Conservation (phyloP, 176 grass and related monocot species). For the Typha latifolia region DNA sequence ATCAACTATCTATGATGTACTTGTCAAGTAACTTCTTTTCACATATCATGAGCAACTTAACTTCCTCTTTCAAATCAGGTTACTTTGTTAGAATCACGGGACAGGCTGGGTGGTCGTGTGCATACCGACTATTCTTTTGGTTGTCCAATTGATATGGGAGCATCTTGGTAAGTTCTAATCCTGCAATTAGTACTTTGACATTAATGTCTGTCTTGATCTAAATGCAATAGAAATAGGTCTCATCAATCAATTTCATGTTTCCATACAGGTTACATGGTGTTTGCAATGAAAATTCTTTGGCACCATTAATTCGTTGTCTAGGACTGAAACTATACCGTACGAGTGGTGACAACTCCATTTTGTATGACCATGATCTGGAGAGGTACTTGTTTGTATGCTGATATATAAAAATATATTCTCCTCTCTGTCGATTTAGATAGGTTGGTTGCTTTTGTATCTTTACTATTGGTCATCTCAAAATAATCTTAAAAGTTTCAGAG, state of each 20-base stretch:
- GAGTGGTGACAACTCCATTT: slow-evolving; percentile 91
- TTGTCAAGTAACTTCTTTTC: not conserved
- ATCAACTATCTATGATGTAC: not conserved
- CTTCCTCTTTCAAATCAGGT: slow-evolving; percentile 29
- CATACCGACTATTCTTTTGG: slow-evolving; percentile 98
- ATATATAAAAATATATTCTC: too few species aligned
- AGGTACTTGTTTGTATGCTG: slow-evolving; percentile 30
- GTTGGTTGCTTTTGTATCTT: too few species aligned
- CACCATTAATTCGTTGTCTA: slow-evolving; percentile 84
- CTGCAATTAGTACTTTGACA: slow-evolving; percentile 5
- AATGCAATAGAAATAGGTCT: slow-evolving; percentile 4
- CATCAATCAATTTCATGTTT: slow-evolving; percentile 16
- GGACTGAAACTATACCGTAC: slow-evolving; percentile 91
- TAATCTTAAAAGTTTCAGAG: too few species aligned
- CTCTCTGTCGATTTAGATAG: too few species aligned
- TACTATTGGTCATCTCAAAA: too few species aligned
- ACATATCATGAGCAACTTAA: not conserved
- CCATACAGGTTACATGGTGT: slow-evolving; percentile 92
- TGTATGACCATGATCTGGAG: slow-evolving; percentile 97
- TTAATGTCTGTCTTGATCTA: slow-evolving; percentile 17
- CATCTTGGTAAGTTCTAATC: slow-evolving; percentile 74
- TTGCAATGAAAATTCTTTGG: slow-evolving; percentile 96
- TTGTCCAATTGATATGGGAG: slow-evolving; percentile 95
- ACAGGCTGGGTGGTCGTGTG: slow-evolving; percentile 75
- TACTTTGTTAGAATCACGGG: slow-evolving; percentile 73